A percentile compares a stretch with the other conserved stretches of the same genome.
Evolutionary conservation across 805 yeast species (phyloP).

Genomic region (Metschnikowia aberdeeniae): DNA sequence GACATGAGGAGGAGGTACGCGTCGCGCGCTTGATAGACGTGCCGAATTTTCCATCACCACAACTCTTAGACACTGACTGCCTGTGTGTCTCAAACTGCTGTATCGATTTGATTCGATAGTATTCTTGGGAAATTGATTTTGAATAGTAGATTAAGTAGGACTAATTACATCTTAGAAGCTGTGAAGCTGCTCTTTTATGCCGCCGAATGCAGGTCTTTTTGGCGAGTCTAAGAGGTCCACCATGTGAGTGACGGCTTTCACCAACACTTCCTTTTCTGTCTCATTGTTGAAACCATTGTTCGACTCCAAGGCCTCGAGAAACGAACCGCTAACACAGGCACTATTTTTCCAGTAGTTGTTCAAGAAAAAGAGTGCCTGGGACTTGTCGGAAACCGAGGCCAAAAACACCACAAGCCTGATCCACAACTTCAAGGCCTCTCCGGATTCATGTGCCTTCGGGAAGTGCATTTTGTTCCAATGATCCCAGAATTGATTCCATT

Average conservation of each 20-base stretch:
- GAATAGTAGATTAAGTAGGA: background rate
- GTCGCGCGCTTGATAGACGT: background rate
- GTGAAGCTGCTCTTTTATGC: slow-evolving; percentile 3
- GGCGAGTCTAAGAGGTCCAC: slow-evolving; percentile 14
- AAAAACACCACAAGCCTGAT: slow-evolving; percentile 33
- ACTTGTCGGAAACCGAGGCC: slow-evolving; percentile 23
- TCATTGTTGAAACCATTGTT: slow-evolving; percentile 19
- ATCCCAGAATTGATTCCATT: slow-evolving; percentile 38
- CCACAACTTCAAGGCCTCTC: slow-evolving; percentile 21
- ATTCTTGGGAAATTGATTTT: no score
- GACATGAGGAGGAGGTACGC: slow-evolving; percentile 6
- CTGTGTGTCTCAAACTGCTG: no score
- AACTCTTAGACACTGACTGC: no score
- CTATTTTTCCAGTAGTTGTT: slow-evolving; percentile 27
- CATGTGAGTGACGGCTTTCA: slow-evolving; percentile 20
- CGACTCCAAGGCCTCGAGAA: slow-evolving; percentile 19
- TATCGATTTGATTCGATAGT: no score
- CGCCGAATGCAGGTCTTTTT: slow-evolving; percentile 7
- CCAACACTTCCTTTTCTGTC: slow-evolving; percentile 22
- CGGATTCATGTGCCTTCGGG: slow-evolving; percentile 3
- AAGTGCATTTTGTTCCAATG: slow-evolving; percentile 29
- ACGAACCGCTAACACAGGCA: slow-evolving; percentile 21
- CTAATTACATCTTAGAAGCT: background rate
- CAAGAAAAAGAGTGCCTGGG: slow-evolving; percentile 27
- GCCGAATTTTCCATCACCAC: no score